Evolutionary conservation across 352 stramenopile genomes (phyloP).

Genomic region (Thalassiosira ordinaria): DNA sequence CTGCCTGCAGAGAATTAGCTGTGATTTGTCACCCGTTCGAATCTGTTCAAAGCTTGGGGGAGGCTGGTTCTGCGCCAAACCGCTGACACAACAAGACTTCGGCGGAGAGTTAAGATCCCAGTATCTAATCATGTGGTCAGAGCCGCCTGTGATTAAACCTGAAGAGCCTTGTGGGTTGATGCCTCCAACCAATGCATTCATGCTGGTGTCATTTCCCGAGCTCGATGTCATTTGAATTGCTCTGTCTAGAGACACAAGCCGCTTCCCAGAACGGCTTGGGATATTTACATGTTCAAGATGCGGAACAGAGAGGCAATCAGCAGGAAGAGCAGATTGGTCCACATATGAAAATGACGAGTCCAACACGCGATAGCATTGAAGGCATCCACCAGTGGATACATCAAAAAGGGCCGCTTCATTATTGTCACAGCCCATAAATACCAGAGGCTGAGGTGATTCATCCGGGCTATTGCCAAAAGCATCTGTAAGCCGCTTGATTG

Average conservation of each 20-base stretch:
- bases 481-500: constrained; percentile 87
- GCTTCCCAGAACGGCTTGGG: constrained; percentile 79
- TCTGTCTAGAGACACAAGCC: constrained; percentile 74
- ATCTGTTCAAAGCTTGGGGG: constrained; percentile 77
- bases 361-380: constrained; percentile 91
- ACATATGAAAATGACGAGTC: constrained; percentile 67
- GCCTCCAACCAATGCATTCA: constrained; percentile 87
- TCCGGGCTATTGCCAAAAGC: constrained; percentile 87
- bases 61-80: constrained; percentile 81
- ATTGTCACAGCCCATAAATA: constrained; percentile 93
- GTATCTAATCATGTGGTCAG: constrained; percentile 93
- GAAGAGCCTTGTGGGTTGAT: constrained; percentile 63
- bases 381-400: constrained; percentile 89
- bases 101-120: constrained; percentile 95
- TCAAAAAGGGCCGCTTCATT: constrained; percentile 90
- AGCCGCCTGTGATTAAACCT: constrained; percentile 72
- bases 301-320: constrained; percentile 85
- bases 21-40: constrained; percentile 50
- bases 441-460: constrained; percentile 87
- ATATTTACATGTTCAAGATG: constrained; percentile 68
- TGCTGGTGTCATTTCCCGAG: constrained; percentile 23
- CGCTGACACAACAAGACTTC: constrained; percentile 93
- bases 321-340: constrained; percentile 72
- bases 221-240: constrained; percentile 40
- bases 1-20: constrained; percentile 79